These are phyloP conservation scores for Porcisia deanei DNA, from an alignment of 208 protist genomes.

Conservation along the genomic window DNA sequence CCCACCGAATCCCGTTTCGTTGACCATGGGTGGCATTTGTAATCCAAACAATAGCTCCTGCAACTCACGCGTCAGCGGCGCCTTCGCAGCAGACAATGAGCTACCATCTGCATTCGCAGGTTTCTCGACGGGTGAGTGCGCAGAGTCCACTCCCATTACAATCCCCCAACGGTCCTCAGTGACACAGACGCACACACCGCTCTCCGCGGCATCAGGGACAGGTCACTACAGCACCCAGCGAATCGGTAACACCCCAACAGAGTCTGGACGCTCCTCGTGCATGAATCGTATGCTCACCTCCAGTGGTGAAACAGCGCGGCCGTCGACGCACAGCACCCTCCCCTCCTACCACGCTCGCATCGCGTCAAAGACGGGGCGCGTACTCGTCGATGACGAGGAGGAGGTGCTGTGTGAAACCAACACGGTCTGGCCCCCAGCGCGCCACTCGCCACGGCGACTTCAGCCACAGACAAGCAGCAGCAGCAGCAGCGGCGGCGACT, in stretches of 20 bases:
- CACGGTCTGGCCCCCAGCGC: conserved; percentile 10
- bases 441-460: conserved; percentile 1
- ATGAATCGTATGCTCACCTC: neutral
- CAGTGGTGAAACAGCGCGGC: neutral
- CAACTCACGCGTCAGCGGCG: neutral
- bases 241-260: neutral
- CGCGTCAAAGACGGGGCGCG: conserved; percentile 31
- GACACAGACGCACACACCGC: neutral
- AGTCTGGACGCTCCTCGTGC: neutral
- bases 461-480: neutral
- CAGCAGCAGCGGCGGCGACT: neutral
- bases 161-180: neutral
- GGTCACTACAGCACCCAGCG: neutral
- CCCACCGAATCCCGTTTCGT: neutral
- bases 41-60: neutral
- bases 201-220: neutral
- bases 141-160: neutral
- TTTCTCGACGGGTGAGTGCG: neutral
- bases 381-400: conserved; percentile 35
- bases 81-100: neutral
- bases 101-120: conserved; percentile 17
- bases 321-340: neutral
- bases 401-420: conserved; percentile 30
- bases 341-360: conserved; percentile 20
- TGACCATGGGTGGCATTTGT: neutral